Percentiles rank a stretch among this genome's conserved stretches.
phyloP scores from a whole-genome alignment of 1,284 basidiomycete genomes.

The Trichosporon faecale region DNA sequence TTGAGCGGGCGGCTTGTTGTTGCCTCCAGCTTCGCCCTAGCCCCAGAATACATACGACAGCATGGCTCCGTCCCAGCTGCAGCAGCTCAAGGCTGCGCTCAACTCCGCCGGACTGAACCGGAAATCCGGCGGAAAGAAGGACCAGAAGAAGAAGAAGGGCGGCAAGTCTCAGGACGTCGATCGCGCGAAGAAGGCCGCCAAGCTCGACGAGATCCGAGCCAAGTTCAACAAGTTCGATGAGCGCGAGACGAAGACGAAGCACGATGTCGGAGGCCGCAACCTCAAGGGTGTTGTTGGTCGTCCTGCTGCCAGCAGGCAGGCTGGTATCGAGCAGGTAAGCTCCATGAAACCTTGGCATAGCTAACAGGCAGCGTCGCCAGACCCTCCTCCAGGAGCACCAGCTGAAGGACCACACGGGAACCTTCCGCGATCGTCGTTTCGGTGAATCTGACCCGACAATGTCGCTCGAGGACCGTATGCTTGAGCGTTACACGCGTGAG shows the following conservation, averaged over 20 bases:
- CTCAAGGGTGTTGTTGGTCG: slow-evolving; percentile 77
- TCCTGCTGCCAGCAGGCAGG: slow-evolving; percentile 82
- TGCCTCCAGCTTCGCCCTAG: neutral
- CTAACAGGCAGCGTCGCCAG: slow-evolving; percentile 65
- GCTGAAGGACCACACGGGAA: slow-evolving; percentile 74
- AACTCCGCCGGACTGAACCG: slow-evolving; percentile 69
- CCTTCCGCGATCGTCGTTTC: slow-evolving; percentile 89
- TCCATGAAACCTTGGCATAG: no score
- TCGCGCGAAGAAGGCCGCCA: slow-evolving; percentile 72
- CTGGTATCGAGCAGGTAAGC: slow-evolving; percentile 81
- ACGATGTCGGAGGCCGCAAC: slow-evolving; percentile 83
- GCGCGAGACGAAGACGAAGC: slow-evolving; percentile 84
- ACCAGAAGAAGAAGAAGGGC: slow-evolving; percentile 60
- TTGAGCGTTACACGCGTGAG: slow-evolving; percentile 92
- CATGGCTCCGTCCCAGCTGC: slow-evolving; percentile 65
- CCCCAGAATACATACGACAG: slow-evolving; percentile 3
- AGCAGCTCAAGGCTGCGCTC: slow-evolving; percentile 81
- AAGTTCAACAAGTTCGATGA: slow-evolving; percentile 91
- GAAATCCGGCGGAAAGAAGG: slow-evolving; percentile 48
- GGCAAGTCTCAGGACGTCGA: slow-evolving; percentile 64
- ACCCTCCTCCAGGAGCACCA: slow-evolving; percentile 77
- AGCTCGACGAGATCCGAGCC: slow-evolving; percentile 76
- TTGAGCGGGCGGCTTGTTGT: slow-evolving; percentile 15
- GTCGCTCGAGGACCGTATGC: slow-evolving; percentile 92
- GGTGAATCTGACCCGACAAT: slow-evolving; percentile 91